A percentile compares a stretch with the other conserved stretches of the same genome.
Conservation (phyloP, 257 asterid genomes). For the Anisodus tanguticus region DNA sequence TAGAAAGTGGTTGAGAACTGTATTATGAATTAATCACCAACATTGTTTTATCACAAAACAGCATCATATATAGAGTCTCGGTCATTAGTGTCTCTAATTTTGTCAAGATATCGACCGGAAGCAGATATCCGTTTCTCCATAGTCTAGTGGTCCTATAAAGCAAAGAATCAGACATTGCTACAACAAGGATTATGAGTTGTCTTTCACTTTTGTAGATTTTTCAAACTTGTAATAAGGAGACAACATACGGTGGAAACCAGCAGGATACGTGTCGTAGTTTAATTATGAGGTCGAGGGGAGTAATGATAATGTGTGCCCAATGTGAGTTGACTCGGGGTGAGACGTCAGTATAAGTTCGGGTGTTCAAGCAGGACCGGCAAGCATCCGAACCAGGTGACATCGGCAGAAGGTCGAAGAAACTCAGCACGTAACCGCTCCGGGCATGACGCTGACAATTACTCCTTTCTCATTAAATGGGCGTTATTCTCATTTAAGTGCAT, state of each 20-base stretch:
- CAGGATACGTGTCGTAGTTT: too few relatives aligned
- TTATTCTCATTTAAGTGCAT: too few relatives aligned
- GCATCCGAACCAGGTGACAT: too few relatives aligned
- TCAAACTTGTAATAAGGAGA: constrained; percentile 1
- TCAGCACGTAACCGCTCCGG: too few relatives aligned
- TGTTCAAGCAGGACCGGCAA: too few relatives aligned
- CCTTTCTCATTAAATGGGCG: too few relatives aligned
- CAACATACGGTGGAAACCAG: background rate
- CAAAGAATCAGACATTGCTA: constrained; percentile 27
- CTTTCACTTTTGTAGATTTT: constrained; percentile 30
- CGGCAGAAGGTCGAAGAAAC: too few relatives aligned
- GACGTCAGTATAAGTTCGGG: too few relatives aligned
- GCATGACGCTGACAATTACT: too few relatives aligned
- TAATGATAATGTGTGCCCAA: too few relatives aligned
- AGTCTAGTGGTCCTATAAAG: constrained; percentile 9
- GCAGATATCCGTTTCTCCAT: background rate
- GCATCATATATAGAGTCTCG: background rate
- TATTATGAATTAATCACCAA: constrained; percentile 3
- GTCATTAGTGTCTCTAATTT: constrained; percentile 7
- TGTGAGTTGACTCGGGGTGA: too few relatives aligned
- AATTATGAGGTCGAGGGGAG: too few relatives aligned
- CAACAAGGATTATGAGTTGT: constrained; percentile 34
- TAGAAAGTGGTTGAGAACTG: background rate
- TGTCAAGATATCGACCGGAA: constrained; percentile 5
- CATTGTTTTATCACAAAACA: background rate